Evolutionary conservation across 2,329 filamentous ascomycete genomes (phyloP).

Genomic region (Colletotrichum horii): DNA sequence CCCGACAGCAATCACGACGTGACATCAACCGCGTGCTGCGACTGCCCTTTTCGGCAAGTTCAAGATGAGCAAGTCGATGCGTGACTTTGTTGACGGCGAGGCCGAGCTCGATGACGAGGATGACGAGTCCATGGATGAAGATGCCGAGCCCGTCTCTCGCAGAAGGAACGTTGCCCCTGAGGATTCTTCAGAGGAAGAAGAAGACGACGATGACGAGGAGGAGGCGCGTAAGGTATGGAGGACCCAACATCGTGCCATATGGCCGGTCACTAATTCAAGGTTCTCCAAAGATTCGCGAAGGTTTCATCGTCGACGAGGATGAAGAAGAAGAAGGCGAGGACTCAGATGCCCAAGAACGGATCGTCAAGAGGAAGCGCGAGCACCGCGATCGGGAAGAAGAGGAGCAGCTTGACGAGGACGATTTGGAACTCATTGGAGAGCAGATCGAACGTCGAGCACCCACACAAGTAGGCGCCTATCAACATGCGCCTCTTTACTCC

Average conservation of each 20-base stretch:
- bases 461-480: slow-evolving; percentile 66
- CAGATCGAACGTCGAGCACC: slow-evolving; percentile 72
- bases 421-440: slow-evolving; percentile 92
- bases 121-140: slow-evolving; percentile 82
- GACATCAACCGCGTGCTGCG: background rate
- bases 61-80: slow-evolving; percentile 67
- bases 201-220: slow-evolving; percentile 90
- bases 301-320: slow-evolving; percentile 95
- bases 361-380: slow-evolving; percentile 78
- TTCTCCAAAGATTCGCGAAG: slow-evolving; percentile 75
- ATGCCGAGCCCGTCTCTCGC: slow-evolving; percentile 59
- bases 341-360: slow-evolving; percentile 56
- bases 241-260: background rate
- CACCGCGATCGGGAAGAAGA: slow-evolving; percentile 79
- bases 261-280: slow-evolving; percentile 12
- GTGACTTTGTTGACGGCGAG: slow-evolving; percentile 81
- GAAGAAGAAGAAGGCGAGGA: slow-evolving; percentile 73
- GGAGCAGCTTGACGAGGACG: slow-evolving; percentile 92
- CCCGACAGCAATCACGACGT: background rate
- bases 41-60: background rate
- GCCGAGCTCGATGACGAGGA: slow-evolving; percentile 87
- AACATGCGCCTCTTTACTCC: background rate
- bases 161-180: slow-evolving; percentile 59
- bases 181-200: slow-evolving; percentile 91
- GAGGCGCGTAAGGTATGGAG: slow-evolving; percentile 73